Conservation (phyloP, 805 yeast species). For the Candida quercuum region DNA sequence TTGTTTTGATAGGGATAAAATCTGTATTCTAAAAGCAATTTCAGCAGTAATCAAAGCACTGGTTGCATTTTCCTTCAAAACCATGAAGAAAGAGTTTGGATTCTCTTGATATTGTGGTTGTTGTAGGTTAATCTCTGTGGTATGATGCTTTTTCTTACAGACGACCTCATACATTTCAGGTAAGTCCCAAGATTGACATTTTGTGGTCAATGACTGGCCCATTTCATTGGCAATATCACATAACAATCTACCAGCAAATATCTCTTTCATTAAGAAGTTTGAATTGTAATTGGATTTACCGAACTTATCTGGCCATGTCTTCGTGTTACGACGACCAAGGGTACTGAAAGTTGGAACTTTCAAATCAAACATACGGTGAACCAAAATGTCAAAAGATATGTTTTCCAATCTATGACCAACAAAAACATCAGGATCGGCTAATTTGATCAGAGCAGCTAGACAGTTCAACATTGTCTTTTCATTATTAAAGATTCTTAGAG, state of each 20-base stretch:
- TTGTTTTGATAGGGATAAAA: constrained; percentile 84
- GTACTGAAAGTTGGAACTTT: constrained; percentile 73
- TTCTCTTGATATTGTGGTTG: constrained; percentile 62
- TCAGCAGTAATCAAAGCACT: constrained; percentile 71
- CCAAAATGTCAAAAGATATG: constrained; percentile 69
- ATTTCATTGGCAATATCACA: constrained; percentile 93
- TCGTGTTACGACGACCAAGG: constrained; percentile 77
- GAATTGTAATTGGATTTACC: constrained; percentile 48
- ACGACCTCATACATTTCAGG: constrained; percentile 85
- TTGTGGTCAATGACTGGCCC: constrained; percentile 87
- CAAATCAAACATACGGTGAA: constrained; percentile 74
- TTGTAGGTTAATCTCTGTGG: constrained; percentile 70
- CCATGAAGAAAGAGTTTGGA: constrained; percentile 60
- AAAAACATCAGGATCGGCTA: constrained; percentile 84
- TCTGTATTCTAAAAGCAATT: constrained; percentile 76
- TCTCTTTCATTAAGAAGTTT: constrained; percentile 55
- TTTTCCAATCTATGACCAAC: constrained; percentile 84
- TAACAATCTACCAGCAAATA: constrained; percentile 78
- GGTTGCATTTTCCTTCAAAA: constrained; percentile 60
- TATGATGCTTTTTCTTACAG: constrained; percentile 54
- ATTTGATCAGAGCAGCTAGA: constrained; percentile 64
- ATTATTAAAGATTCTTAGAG: constrained; percentile 55
- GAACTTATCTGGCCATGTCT: constrained; percentile 71
- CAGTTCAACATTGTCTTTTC: constrained; percentile 73
- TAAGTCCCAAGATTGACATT: constrained; percentile 93